These are phyloP conservation scores for Cercospora zeina DNA, from an alignment of 2,329 filamentous ascomycete species.

Conservation along the genomic window DNA sequence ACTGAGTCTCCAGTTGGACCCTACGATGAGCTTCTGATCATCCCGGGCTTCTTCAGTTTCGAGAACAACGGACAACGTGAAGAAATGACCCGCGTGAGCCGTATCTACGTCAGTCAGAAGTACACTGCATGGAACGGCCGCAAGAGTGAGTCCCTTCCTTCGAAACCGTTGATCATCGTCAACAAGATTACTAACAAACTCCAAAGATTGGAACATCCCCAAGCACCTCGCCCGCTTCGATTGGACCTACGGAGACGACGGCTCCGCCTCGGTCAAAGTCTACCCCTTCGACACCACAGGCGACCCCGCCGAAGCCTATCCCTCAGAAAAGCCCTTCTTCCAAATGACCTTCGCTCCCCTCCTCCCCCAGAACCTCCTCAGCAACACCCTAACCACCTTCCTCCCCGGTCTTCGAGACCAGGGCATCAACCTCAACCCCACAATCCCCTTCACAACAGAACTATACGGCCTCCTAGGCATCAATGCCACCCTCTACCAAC, in stretches of 20 bases:
- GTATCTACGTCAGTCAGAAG: slow-evolving; percentile 30
- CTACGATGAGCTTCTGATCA: slow-evolving; percentile 30
- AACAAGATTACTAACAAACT: not conserved
- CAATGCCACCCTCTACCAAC: slow-evolving; percentile 24
- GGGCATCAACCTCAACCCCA: slow-evolving; percentile 16
- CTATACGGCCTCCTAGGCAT: slow-evolving; percentile 24
- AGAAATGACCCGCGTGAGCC: slow-evolving; percentile 15
- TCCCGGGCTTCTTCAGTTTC: slow-evolving; percentile 27
- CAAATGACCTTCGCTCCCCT: slow-evolving; percentile 25
- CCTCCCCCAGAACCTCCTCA: slow-evolving; percentile 19
- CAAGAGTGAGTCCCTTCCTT: slow-evolving; percentile 13
- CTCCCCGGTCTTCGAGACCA: not conserved
- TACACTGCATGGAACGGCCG: slow-evolving; percentile 26
- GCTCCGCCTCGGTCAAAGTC: slow-evolving; percentile 25
- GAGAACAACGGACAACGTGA: slow-evolving; percentile 13
- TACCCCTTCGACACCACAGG: slow-evolving; percentile 26
- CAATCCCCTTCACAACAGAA: slow-evolving; percentile 24
- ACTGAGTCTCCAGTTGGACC: slow-evolving; percentile 29
- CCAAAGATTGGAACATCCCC: slow-evolving; percentile 29
- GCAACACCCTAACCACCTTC: slow-evolving; percentile 18
- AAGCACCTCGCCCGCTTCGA: slow-evolving; percentile 31
- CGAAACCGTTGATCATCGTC: not conserved
- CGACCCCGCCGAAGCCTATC: slow-evolving; percentile 10
- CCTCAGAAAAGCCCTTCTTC: slow-evolving; percentile 26
- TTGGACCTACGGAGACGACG: slow-evolving; percentile 23